Base-by-base conservation (phyloP, 2,329 filamentous ascomycete species). In the Biscogniauxia marginata region DNA sequence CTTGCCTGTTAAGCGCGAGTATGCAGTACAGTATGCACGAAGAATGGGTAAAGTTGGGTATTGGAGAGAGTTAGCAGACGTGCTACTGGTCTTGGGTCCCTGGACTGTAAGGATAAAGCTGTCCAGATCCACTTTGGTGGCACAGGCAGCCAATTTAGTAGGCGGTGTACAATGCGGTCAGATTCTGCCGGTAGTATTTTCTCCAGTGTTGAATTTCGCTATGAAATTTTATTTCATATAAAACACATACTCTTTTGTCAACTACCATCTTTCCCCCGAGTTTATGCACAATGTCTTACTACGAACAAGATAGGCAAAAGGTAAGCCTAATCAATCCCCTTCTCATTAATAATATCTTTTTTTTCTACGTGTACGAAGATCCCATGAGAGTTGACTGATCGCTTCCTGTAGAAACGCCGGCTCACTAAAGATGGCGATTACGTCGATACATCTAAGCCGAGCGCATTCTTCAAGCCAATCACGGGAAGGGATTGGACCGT, bases 401-500 rank as follows among this genome's bases (percentile, higher is more conserved):
- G 8, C 8, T 53, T 69, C 46, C 2, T 16, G n/a, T 55, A 85
- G 82, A 83, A 81, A 68, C 77, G 80, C 53, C 83, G 82, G 58
- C 74, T 76, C 30, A 74, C 73, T 25, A 70, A 75, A 59, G 74
- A 77, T 61, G 74, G 70, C 52, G 63, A 68, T 60, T 65, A 65
- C 56, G 68, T 77, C 22, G 80, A 84, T 61, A 86, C 84, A 3
- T 84, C 86, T 21, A 90, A 87, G 69, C 88, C 88, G 3, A 86
- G 85, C 4, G 85, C 87, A 7, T 75, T 87, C 39, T 93, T 91
- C 74, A 78, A 81, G 50, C 85, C 90, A 1, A 79, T 75, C 0
- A 79, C 80, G 47, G 85, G 87, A 34, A 79, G 90, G 61, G 75
- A 83, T 34, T 90, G 88, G 81, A 95, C 91, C 0, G 70, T 95